These are phyloP conservation scores for Aspergillus homomorphus DNA, from an alignment of 495 filamentous ascomycete species.

Conservation along the genomic window DNA sequence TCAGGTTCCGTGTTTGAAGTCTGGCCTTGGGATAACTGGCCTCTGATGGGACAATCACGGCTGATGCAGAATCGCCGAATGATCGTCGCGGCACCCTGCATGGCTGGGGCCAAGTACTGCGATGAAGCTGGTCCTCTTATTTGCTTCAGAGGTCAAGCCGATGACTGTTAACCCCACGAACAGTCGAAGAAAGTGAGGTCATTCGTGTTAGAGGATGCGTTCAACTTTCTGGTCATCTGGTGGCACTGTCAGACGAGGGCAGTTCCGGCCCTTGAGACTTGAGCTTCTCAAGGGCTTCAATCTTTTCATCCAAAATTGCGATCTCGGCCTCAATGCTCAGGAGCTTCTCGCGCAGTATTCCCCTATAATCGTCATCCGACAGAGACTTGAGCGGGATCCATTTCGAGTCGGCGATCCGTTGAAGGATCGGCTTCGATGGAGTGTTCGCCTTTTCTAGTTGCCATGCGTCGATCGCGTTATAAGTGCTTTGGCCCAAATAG, in stretches of 20 bases:
- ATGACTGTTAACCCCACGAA: background rate
- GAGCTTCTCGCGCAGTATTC: slow-evolving; percentile 72
- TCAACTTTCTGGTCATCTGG: slow-evolving; percentile 4
- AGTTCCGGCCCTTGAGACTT: slow-evolving; percentile 44
- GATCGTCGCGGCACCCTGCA: background rate
- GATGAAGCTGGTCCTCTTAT: background rate
- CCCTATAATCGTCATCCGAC: slow-evolving; percentile 74
- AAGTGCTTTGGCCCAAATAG: slow-evolving; percentile 55
- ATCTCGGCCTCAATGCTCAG: slow-evolving; percentile 80
- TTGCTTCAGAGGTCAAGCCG: background rate
- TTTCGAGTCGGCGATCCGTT: slow-evolving; percentile 58
- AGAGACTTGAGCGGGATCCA: slow-evolving; percentile 80
- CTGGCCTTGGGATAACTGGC: background rate
- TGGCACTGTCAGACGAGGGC: background rate
- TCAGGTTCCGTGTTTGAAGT: background rate
- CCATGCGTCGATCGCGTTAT: slow-evolving; percentile 53
- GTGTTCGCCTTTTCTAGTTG: slow-evolving; percentile 36
- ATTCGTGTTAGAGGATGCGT: background rate
- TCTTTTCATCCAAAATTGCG: slow-evolving; percentile 79
- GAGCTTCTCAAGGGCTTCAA: slow-evolving; percentile 50
- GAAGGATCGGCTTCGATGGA: slow-evolving; percentile 40
- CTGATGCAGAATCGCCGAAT: background rate
- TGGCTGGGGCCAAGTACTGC: background rate
- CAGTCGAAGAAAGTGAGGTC: background rate
- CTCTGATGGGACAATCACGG: background rate